Conservation (phyloP, 495 filamentous ascomycete species). For the Apodospora peruviana region DNA sequence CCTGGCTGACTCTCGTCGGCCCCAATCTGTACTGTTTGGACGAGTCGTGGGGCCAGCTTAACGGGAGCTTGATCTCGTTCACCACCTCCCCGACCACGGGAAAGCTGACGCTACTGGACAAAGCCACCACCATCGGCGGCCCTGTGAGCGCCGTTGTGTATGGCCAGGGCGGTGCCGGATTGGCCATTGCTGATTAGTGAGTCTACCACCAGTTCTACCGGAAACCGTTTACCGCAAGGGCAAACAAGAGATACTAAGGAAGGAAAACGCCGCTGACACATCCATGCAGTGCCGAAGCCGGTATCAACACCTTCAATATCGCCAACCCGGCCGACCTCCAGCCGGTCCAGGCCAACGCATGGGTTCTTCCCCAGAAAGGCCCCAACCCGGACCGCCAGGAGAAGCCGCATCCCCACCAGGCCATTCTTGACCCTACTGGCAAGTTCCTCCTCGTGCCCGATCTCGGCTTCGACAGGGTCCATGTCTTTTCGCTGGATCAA, state of each 20-base stretch:
- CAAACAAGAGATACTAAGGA: not conserved
- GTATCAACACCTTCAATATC: conserved; percentile 17
- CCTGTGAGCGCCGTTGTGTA: conserved; percentile 41
- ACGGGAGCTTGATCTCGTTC: conserved; percentile 38
- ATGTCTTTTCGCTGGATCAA: conserved; percentile 52
- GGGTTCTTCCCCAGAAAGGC: conserved; percentile 43
- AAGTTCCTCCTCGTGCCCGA: conserved; percentile 64
- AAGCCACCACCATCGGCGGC: conserved; percentile 27
- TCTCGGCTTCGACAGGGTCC: conserved; percentile 63
- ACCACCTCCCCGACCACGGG: conserved; percentile 26
- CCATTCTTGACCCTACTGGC: conserved; percentile 62
- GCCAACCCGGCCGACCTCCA: conserved; percentile 24
- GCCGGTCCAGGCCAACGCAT: conserved; percentile 46
- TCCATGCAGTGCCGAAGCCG: conserved; percentile 10
- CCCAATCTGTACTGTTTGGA: conserved; percentile 56
- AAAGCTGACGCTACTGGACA: conserved; percentile 28
- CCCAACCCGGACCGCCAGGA: conserved; percentile 52
- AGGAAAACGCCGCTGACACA: not conserved
- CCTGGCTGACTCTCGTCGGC: conserved; percentile 50
- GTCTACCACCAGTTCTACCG: conserved; percentile 10
- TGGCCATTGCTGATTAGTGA: conserved; percentile 47
- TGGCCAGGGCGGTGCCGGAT: conserved; percentile 31
- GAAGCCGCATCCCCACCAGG: conserved; percentile 62
- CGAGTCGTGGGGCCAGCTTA: conserved; percentile 37
- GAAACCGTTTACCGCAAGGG: not conserved